Evolutionary conservation across 2,329 filamentous ascomycete species (phyloP), one percentile per base, ranked within the genome.

Genomic region (Aspergillus terreus): DNA sequence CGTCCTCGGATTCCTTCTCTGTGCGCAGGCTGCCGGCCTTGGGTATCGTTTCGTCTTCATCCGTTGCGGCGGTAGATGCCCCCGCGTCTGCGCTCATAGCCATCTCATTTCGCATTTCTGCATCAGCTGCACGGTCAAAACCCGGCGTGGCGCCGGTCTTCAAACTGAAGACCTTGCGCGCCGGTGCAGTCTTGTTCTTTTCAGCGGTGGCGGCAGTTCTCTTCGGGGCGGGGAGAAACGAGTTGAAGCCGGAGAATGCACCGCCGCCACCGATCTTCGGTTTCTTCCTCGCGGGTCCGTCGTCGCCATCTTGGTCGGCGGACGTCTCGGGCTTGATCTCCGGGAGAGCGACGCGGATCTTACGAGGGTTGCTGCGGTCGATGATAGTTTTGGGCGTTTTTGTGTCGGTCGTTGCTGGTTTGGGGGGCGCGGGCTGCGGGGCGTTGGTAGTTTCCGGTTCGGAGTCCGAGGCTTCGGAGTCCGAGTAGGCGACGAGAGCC

Each of bases 141-240:
- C 87, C 91, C 19, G 90, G 88, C 51, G 88, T 83, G 6, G 88
- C 84, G 19, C 90, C 90, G 7, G 92, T 96, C 76, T 89, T 94
- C 53, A 96, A 68, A 63, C 82, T 88, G 46, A 95, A 77, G 1
- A 84, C 82, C 32, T 80, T 78, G 46, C 78, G 70, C 61, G 80
- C 66, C 64, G 76, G 54, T 57, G 69, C 57, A 60, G 61, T 38
- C 61, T 70, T 60, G 55, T 64, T 63, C 17, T 63, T 60, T 33
- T 62, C 63, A 19, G 64, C 51, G 33, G 60, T 50, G 35, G 58
- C 49, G 36, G 56, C 50, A 52, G 62, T 58, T 53, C 78, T 77
- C 66, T 96, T 97, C 4, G 92, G 92, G 23, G 92, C 79, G 2
- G 92, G 92, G 17, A 97, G 79, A 59, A 96, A 84, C 2, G 90